A percentile compares a stretch with the other conserved stretches of the same genome.
Evolutionary conservation across 2,329 filamentous ascomycete genomes (phyloP).

Genomic region (Fusarium sp.): DNA sequence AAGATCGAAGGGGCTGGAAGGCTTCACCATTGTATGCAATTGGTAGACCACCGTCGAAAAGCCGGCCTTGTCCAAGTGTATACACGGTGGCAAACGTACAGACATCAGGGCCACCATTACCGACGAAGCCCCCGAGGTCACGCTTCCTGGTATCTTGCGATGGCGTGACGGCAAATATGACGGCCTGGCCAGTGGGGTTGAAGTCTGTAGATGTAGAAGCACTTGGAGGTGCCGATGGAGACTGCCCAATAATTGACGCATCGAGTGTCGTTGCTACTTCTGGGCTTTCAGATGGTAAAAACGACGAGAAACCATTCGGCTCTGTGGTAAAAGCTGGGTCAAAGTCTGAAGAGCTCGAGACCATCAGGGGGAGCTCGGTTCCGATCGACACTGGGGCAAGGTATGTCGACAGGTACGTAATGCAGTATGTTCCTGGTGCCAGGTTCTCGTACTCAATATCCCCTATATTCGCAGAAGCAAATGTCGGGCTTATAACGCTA

Average conservation of each 20-base stretch:
- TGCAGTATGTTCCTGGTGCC: slow-evolving; percentile 8
- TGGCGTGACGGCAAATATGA: slow-evolving; percentile 5
- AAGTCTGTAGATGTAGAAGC: neutral
- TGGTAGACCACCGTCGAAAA: neutral
- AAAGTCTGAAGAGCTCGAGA: neutral
- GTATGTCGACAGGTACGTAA: slow-evolving; percentile 10
- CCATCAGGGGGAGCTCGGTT: neutral
- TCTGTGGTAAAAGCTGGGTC: neutral
- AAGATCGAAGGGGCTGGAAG: neutral
- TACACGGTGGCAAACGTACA: slow-evolving; percentile 3
- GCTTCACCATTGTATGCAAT: neutral
- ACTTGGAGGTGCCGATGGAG: neutral
- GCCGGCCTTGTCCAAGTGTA: neutral
- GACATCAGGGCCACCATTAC: neutral
- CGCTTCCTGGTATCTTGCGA: neutral
- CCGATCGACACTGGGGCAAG: neutral
- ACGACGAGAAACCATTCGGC: neutral
- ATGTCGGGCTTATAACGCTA: neutral
- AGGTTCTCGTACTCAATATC: neutral
- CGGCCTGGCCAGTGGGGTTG: neutral
- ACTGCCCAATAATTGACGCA: neutral
- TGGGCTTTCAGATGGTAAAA: neutral
- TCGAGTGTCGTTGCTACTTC: neutral
- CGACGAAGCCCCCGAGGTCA: slow-evolving; percentile 3
- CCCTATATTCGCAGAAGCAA: neutral